Percentiles rank a stretch among this genome's conserved stretches.
Conservation (phyloP, 352 stramenopile genomes). For the Phytophthora pseudosyringae region DNA sequence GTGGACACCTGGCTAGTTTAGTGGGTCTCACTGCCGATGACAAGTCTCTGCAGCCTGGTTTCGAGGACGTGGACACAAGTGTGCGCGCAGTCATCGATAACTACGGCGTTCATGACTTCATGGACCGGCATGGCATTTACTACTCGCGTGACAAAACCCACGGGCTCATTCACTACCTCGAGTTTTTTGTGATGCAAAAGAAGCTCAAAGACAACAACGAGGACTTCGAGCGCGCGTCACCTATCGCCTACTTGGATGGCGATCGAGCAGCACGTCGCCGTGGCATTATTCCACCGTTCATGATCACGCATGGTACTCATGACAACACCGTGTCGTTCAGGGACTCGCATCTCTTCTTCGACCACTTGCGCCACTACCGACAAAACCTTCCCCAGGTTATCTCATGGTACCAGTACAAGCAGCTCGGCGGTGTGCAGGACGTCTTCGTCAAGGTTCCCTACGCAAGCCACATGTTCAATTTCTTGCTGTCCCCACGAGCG, state of each 20-base stretch:
- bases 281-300: slow-evolving; percentile 56
- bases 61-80: slow-evolving; percentile 70
- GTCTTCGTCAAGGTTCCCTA: slow-evolving; percentile 62
- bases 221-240: slow-evolving; percentile 60
- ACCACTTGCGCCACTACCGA: slow-evolving; percentile 53
- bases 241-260: slow-evolving; percentile 52
- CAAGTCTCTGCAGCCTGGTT: slow-evolving; percentile 59
- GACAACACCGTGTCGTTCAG: slow-evolving; percentile 66
- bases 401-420: slow-evolving; percentile 24
- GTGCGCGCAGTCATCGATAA: slow-evolving; percentile 61
- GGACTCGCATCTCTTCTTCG: slow-evolving; percentile 65
- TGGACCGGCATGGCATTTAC: slow-evolving; percentile 62
- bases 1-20: slow-evolving; percentile 59
- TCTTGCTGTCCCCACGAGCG: slow-evolving; percentile 57
- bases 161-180: slow-evolving; percentile 52
- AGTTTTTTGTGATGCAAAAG: slow-evolving; percentile 70
- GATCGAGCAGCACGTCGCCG: slow-evolving; percentile 23
- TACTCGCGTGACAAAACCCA: slow-evolving; percentile 50
- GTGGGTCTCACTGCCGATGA: slow-evolving; percentile 55
- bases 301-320: slow-evolving; percentile 62
- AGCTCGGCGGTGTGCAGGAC: slow-evolving; percentile 49
- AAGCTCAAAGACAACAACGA: slow-evolving; percentile 51
- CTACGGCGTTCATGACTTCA: slow-evolving; percentile 69
- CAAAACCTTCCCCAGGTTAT: slow-evolving; percentile 30
- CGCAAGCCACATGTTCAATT: slow-evolving; percentile 72